Evolutionary conservation across 495 filamentous ascomycete species (phyloP).

Genomic region (Aspergillus affinis): DNA sequence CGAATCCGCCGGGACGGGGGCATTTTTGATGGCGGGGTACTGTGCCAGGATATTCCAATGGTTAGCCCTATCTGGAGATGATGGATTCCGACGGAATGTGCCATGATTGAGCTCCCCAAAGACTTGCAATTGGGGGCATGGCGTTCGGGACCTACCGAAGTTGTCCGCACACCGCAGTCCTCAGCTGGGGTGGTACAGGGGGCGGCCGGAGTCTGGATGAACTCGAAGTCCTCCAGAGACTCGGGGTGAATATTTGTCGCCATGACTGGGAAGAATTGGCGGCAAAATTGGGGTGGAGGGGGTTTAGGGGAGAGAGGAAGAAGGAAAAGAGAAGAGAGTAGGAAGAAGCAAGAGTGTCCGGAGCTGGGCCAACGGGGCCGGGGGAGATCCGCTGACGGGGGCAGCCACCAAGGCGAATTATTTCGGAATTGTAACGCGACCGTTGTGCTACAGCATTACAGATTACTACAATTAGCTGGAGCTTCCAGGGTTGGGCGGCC

Average conservation of each 20-base stretch:
- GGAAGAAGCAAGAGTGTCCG: constrained; percentile 1
- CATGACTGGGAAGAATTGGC: constrained; percentile 26
- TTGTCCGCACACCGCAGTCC: constrained; percentile 58
- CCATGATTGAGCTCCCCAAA: not conserved
- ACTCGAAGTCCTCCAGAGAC: constrained; percentile 65
- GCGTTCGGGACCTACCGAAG: constrained; percentile 43
- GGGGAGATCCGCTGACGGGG: not conserved
- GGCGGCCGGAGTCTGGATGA: constrained; percentile 62
- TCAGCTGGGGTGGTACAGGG: constrained; percentile 44
- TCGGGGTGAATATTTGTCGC: constrained; percentile 52
- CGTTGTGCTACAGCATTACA: no score
- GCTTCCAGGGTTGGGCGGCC: no score
- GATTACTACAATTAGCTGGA: no score
- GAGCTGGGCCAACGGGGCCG: constrained; percentile 3
- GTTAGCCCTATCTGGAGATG: not conserved
- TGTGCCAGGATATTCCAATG: constrained; percentile 17
- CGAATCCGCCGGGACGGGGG: constrained; percentile 59
- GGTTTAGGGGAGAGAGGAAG: constrained; percentile 14
- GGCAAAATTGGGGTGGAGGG: constrained; percentile 5
- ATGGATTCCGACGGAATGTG: not conserved
- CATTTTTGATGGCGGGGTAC: constrained; percentile 65
- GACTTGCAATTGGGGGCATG: not conserved
- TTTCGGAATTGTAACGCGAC: not conserved
- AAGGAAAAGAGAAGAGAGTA: constrained; percentile 27
- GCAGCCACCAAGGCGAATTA: not conserved